Conservation (phyloP, 352 stramenopile genomes). For the Phytophthora ohioensis region DNA sequence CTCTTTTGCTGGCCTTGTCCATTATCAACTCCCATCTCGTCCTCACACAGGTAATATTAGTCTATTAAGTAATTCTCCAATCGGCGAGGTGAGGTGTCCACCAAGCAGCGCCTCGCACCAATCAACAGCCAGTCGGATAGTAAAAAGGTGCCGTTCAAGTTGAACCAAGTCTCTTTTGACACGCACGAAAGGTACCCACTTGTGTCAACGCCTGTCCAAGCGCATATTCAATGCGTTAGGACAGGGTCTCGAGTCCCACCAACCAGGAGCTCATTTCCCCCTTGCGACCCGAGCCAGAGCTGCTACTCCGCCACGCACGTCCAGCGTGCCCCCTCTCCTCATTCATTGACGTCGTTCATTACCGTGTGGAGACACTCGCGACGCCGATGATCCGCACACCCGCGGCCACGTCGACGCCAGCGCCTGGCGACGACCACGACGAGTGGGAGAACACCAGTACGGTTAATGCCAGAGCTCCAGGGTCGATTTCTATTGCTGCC, state of each 20-base stretch:
- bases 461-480: constrained; percentile 10
- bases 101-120: constrained; percentile 9
- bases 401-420: constrained; percentile 4
- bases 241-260: constrained; percentile 28
- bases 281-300: constrained; percentile 7
- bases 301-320: neutral
- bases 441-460: constrained; percentile 48
- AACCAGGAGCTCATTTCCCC: constrained; percentile 40
- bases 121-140: constrained; percentile 9
- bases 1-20: constrained; percentile 3
- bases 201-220: constrained; percentile 20
- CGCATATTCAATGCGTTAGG: constrained; percentile 20
- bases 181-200: constrained; percentile 2
- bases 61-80: constrained; percentile 40
- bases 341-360: neutral
- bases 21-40: constrained; percentile 6
- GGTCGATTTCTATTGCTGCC: constrained; percentile 21
- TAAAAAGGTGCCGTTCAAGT: constrained; percentile 20
- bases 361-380: constrained; percentile 19
- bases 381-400: constrained; percentile 41
- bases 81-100: constrained; percentile 15
- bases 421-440: constrained; percentile 34
- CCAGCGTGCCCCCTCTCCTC: neutral
- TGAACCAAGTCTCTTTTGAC: constrained; percentile 19
- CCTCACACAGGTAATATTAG: constrained; percentile 38